Evolutionary conservation across 441 rosid species (phyloP).

Genomic region (Pelargonium myrrhifolium): DNA sequence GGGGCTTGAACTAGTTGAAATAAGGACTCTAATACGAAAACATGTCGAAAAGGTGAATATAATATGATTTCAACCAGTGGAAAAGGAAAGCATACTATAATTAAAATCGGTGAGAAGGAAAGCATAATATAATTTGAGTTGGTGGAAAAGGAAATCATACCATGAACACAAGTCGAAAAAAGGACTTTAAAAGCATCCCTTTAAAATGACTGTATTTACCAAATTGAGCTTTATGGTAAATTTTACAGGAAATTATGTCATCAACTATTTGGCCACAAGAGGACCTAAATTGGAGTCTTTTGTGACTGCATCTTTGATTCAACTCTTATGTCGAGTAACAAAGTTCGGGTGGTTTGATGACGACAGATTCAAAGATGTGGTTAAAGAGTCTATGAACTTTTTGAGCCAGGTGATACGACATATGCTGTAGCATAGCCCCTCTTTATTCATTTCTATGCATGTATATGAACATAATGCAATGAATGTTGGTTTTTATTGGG

Average conservation of each 20-base stretch:
- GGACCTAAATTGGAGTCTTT: slow-evolving; percentile 85
- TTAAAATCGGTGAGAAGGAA: too few relatives aligned
- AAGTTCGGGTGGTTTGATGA: slow-evolving; percentile 99
- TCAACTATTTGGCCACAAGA: slow-evolving; percentile 83
- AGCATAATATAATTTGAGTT: too few relatives aligned
- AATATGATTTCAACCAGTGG: too few relatives aligned
- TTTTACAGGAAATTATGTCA: slow-evolving; percentile 55
- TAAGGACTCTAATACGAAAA: too few relatives aligned
- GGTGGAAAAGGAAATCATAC: too few relatives aligned
- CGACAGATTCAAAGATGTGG: slow-evolving; percentile 82
- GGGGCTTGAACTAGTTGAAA: too few relatives aligned
- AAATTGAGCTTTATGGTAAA: neutral
- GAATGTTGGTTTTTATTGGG: too few relatives aligned
- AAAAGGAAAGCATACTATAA: too few relatives aligned
- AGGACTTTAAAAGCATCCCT: neutral
- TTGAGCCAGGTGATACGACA: slow-evolving; percentile 67
- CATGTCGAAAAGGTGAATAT: too few relatives aligned
- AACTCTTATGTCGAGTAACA: slow-evolving; percentile 82
- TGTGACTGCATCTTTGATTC: slow-evolving; percentile 78
- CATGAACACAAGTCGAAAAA: too few relatives aligned
- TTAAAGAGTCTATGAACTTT: slow-evolving; percentile 76
- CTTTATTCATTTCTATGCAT: neutral
- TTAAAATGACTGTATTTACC: neutral
- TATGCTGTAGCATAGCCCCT: neutral
- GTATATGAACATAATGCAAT: too few relatives aligned